Base-by-base conservation (phyloP, 2,329 filamentous ascomycete species). In the Aspergillus alliaceus region DNA sequence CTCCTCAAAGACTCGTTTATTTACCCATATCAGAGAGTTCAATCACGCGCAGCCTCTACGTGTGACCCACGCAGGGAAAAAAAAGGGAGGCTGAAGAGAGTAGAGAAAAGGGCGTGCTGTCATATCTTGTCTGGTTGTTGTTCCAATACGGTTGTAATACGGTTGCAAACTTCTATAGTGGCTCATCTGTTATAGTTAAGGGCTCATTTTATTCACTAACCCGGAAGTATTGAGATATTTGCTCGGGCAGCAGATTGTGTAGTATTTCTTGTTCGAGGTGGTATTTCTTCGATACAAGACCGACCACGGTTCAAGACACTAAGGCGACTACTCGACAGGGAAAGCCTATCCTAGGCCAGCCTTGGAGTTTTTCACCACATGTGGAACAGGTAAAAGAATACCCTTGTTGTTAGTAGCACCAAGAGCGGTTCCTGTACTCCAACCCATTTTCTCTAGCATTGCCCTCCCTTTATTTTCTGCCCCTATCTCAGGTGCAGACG, bases 381-480 rank as follows among this genome's bases (percentile, higher is more conserved):
- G 93, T 25, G 86, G 83, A 24, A 99, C 89, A 0, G 93, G 93
- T 59, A 91, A 86, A 62, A 96, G 75, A 52, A 96, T 95, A 31
- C 95, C 95, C 73, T 95, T 90, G 72, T 96, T 96, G 61, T 96
- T 87, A 1, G 80, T 71, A 11, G 90, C 86, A 52, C 95, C 95
- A 1, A 99, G 82, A 1, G 90, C 90, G 69, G 88, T 96, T 5
- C 95, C 95, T 52, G 83, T 88, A 59, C 85, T 90, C 93, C 95
- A 99, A 3, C 95, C 95, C 95, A 98, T 98, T 77, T 95, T 98
- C 77, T 96, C 91, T 62, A 99, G 77, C 86, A 99, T 90, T 3
- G 86, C 86, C 51, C 91, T 85, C 11, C 95, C 95, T 64, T 86
- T 91, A 71, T 96, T 98, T 53, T 89, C 90, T 4, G 81, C 79